Base-by-base conservation (phyloP, 257 asterid genomes). In the Nicotiana attenuata region DNA sequence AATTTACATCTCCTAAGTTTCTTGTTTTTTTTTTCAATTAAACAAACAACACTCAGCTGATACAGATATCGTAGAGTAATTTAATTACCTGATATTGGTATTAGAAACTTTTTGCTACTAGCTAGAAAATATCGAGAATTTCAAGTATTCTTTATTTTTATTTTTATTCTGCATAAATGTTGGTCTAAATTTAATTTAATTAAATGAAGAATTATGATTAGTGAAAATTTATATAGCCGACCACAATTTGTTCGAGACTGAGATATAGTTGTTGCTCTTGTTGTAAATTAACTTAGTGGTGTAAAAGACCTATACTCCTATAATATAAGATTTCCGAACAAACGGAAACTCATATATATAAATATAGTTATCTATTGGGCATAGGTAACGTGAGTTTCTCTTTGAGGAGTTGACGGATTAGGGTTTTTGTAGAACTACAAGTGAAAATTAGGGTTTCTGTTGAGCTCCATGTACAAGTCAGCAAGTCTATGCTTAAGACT, bases 381-480 rank as follows among this genome's bases (percentile, higher is more conserved):
- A 65, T n/a, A 28, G 29, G 29, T 26, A 29, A 9, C 14, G 22
- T 6, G 22, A 15, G 45, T 20, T 31, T 66, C 45, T 50, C 15
- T 47, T 45, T 47, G 55, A 47, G 55, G 55, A 2, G 13, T 47
- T 66, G 52, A 66, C 76, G 16, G 7, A 5, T 2, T 71, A 41
- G 77, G 57, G 77, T 83, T 83, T 66, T 22, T 20, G 82, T 81
- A 81, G 87, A 85, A 85, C 28, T 63, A 57, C 81, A 89, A 65
- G 56, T 77, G 38, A 71, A 71, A 22, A 9, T 45, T n/a, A 71
- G 17, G 11, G 20, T 6, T 59, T 64, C 15, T 65, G 47, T 65
- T 5, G 38, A 26, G 10, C 16, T 5, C n/a, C n/a, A 2, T 4
- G 10, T 65, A 2, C 2, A 28, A 65, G 3, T 29, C 47, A 65